These are phyloP conservation scores for Aspergillus homomorphus DNA, from an alignment of 495 filamentous ascomycete genomes.

Conservation along the genomic window DNA sequence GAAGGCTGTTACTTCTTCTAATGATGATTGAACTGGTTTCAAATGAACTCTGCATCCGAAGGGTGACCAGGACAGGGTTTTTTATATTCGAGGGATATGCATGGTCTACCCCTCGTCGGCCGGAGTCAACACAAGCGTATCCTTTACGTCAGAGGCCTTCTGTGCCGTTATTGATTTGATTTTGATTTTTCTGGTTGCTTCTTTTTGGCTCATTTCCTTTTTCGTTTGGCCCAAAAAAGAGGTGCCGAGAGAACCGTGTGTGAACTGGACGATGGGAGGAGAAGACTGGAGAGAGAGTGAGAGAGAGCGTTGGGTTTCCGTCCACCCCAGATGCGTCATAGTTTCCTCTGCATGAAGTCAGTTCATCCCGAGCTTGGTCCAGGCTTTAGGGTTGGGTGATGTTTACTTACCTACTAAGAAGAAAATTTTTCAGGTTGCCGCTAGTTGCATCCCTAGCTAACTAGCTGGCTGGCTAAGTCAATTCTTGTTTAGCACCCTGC, in stretches of 20 bases:
- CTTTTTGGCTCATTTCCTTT: background rate
- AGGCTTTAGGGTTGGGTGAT: background rate
- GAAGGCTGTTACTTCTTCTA: too few relatives aligned
- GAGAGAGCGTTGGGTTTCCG: slow-evolving; percentile 8
- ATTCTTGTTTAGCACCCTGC: background rate
- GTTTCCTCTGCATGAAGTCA: slow-evolving; percentile 31
- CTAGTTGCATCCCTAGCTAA: background rate
- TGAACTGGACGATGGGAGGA: background rate
- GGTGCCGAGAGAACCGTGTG: background rate
- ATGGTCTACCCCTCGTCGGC: background rate
- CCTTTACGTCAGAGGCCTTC: slow-evolving; percentile 12
- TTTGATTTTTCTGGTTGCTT: background rate
- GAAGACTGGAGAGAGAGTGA: background rate
- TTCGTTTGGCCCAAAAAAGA: background rate
- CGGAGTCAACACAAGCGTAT: background rate
- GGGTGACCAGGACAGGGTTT: slow-evolving; percentile 9
- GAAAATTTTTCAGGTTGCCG: background rate
- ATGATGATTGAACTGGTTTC: background rate
- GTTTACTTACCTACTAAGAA: background rate
- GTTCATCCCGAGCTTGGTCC: background rate
- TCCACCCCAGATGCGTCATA: slow-evolving; percentile 39
- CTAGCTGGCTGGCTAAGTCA: background rate
- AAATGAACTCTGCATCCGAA: background rate
- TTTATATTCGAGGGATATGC: slow-evolving; percentile 5
- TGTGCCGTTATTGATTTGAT: background rate